Evolutionary conservation across 805 yeast genomes (phyloP), one percentile per base, ranked within the genome.

Genomic region (Metschnikowia anglica): DNA sequence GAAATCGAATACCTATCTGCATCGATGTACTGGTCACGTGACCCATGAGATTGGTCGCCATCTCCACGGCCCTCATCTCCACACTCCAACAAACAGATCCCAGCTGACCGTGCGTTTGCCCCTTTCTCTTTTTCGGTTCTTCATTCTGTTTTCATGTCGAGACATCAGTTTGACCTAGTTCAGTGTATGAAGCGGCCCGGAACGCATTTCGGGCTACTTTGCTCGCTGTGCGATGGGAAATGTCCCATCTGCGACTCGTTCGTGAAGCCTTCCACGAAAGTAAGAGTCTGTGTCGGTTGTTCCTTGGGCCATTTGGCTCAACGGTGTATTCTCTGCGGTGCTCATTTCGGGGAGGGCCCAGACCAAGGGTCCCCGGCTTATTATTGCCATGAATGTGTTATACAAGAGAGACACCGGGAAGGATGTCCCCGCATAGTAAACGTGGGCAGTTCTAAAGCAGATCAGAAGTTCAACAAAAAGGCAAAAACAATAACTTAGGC

Each of bases 221-320:
- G 98, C 56, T 81, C 79, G 24, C 85, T 77, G 60, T 90, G 98
- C 61, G 97, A 90, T 59, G 97, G 97, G 1, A 75, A 81, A 51
- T 90, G 98, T 56, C 97, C 97, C 2, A 72, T 81, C 2, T 90
- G 98, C 62, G 97, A 89, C 58, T 85, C 96, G 1, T 77, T 74
- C 52, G 96, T 88, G 5, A 79, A 82, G 48, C 88, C 93, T 0
- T 74, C 77, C 6, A 71, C 76, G 13, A 62, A 70, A 44, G 97
- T 80, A 1, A 71, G 85, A 44, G 74, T 88, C 16, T 90, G 98
- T 61, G 90, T 85, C 46, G 91, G 83, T 48, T 90, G 98, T 59
- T 76, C 95, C 0, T 80, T 81, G 55, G 95, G 95, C 5, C 78
- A 80, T 43, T 61, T 67, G 33, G 73, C 73, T 2, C 77, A 74